Conservation (phyloP, 169 alveolate genomes). For the Plasmodium adleri region DNA sequence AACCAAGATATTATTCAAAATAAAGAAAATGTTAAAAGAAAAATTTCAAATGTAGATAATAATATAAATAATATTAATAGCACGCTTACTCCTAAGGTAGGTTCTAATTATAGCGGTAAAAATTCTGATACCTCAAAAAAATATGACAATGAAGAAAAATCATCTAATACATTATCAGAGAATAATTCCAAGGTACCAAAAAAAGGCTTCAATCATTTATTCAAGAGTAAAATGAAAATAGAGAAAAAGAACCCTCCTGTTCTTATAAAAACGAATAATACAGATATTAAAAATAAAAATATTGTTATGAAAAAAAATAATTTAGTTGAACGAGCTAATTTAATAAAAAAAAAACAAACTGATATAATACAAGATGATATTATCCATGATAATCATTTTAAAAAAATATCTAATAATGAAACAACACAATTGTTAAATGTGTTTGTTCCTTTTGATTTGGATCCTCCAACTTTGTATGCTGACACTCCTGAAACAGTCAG, state of each 20-base stretch:
- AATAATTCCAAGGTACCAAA: no score
- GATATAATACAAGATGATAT: background rate
- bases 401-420: background rate
- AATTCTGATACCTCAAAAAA: no score
- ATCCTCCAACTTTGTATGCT: constrained; percentile 23
- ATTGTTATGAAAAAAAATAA: constrained; percentile 24
- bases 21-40: no score
- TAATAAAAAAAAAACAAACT: constrained; percentile 16
- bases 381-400: background rate
- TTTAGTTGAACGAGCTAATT: constrained; percentile 32
- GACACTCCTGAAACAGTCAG: constrained; percentile 44
- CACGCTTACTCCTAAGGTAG: no score
- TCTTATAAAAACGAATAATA: no score
- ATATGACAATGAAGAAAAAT: no score
- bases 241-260: background rate
- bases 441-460: constrained; percentile 15
- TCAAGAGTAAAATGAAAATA: constrained; percentile 1
- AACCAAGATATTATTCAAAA: no score
- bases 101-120: no score
- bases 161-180: no score
- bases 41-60: no score
- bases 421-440: constrained; percentile 2
- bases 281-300: background rate
- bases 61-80: no score
- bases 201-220: background rate